phyloP scores from a whole-genome alignment of 2,329 filamentous ascomycete genomes.

The Ascochyta pisi region DNA sequence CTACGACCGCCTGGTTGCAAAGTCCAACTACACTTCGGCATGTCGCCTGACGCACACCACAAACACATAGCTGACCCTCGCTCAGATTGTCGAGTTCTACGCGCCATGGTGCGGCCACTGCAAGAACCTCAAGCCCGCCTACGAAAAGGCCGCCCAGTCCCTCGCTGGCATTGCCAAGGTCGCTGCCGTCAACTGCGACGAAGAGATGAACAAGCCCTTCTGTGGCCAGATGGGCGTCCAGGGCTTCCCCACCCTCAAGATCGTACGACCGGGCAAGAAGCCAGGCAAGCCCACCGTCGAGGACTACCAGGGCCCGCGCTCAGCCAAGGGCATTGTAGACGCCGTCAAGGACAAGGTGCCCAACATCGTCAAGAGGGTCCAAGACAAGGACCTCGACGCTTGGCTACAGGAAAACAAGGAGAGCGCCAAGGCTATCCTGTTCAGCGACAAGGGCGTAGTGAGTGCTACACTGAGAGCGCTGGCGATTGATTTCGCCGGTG shows the following conservation, averaged over 20 bases:
- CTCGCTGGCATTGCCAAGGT: constrained; percentile 94
- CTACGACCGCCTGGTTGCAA: constrained; percentile 82
- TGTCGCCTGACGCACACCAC: constrained; percentile 40
- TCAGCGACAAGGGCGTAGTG: constrained; percentile 90
- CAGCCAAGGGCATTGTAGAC: constrained; percentile 86
- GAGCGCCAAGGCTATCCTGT: constrained; percentile 83
- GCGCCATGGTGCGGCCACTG: constrained; percentile 98
- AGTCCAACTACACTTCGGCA: constrained; percentile 92
- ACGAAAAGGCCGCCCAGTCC: constrained; percentile 89
- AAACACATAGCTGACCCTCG: neutral
- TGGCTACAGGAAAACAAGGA: constrained; percentile 75
- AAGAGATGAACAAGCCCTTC: constrained; percentile 87
- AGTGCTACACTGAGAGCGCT: constrained; percentile 82
- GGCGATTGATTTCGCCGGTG: constrained; percentile 88
- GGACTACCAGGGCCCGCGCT: constrained; percentile 86
- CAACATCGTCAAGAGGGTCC: constrained; percentile 84
- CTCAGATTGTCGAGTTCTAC: constrained; percentile 71
- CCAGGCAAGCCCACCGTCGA: constrained; percentile 80
- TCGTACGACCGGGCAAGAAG: constrained; percentile 85
- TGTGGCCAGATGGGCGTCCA: constrained; percentile 86
- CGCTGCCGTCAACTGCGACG: constrained; percentile 93
- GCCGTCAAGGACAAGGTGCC: constrained; percentile 86
- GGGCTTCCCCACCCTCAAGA: constrained; percentile 96
- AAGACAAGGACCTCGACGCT: constrained; percentile 76
- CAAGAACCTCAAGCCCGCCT: constrained; percentile 92